A percentile compares a stretch with the other conserved stretches of the same genome.
phyloP scores from a whole-genome alignment of 1,284 basidiomycete species.

The Laetiporus sulphureus region DNA sequence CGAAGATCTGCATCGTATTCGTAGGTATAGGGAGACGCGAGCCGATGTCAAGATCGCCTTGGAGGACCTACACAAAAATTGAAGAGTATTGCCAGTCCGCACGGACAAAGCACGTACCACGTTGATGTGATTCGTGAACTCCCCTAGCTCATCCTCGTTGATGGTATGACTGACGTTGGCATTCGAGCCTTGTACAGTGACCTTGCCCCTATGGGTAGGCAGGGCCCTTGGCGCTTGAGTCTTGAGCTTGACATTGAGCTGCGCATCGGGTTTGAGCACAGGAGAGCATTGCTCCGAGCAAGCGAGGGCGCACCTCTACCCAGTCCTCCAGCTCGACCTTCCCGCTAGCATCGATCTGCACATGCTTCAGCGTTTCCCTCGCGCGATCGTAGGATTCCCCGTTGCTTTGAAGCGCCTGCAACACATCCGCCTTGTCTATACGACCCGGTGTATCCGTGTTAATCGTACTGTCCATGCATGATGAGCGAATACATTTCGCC shows the following conservation, averaged over 20 bases:
- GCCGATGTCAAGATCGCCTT: constrained; percentile 84
- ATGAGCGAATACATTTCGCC: constrained; percentile 7
- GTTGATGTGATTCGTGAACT: constrained; percentile 99
- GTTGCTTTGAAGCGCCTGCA: constrained; percentile 68
- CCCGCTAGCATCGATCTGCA: constrained; percentile 91
- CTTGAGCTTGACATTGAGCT: constrained; percentile 82
- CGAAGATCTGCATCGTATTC: constrained; percentile 98
- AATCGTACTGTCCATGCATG: constrained; percentile 51
- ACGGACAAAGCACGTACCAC: constrained; percentile 41
- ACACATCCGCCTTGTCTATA: constrained; percentile 75
- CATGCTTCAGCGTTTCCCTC: constrained; percentile 89
- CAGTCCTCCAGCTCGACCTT: constrained; percentile 98
- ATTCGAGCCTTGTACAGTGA: constrained; percentile 92
- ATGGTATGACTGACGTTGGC: constrained; percentile 97
- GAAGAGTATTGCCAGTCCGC: not conserved
- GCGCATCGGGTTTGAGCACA: constrained; percentile 3
- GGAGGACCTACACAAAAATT: constrained; percentile 60
- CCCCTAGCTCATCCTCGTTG: constrained; percentile 93
- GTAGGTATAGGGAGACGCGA: constrained; percentile 88
- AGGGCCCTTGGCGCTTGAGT: constrained; percentile 47
- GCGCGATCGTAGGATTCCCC: constrained; percentile 92
- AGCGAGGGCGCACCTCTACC: constrained; percentile 65
- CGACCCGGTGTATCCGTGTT: constrained; percentile 82
- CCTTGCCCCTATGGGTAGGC: constrained; percentile 79
- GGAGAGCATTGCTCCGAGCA: not conserved